Evolutionary conservation across 1,284 basidiomycete genomes (phyloP), one percentile per base, ranked within the genome.

Genomic region (Irpex rosettiformis): DNA sequence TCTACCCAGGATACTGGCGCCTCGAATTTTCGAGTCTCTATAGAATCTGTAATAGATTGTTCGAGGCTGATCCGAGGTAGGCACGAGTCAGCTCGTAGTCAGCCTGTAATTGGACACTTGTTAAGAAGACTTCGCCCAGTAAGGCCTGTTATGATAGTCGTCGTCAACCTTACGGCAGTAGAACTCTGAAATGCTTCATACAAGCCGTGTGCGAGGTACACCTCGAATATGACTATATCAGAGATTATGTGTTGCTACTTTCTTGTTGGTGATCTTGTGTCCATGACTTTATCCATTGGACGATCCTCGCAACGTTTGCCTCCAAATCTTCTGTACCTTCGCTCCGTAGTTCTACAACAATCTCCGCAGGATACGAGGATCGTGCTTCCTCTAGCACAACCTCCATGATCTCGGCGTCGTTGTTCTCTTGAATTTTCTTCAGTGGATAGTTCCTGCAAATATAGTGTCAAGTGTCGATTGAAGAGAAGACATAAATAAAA

Each of bases 331-430:
- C 88, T 47, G 82, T 84, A 16, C 78, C 82, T 69, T 96, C 91
- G 69, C 91, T 94, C 61, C 79, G 74, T 24, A 99, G 79, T 70
- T 94, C 93, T 22, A 98, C 89, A 29, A 99, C 83, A 62, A 96
- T 92, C 71, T 94, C 89, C 22, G 82, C 72, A 0, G 88, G 83
- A 72, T 98, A 99, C 0, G 92, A 91, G 42, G 87, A 85, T 37
- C 86, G 80, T 2, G 96, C 96, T 72, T 99, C 96, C 48, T 93
- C 90, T 7, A 91, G 77, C 24, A 97, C 89, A 33, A 95, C 88
- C 68, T 93, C 83, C 96, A 99, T 98, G 70, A 99, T 99, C 75
- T 99, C 96, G 7, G 96, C 95, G 66, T 96, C 89, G 74, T 99
- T 96, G 73, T 99, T 99, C 74, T 99, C 97, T 71, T 96, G 91